These are phyloP conservation scores for Pelargonium cotyledonis DNA, from an alignment of 441 rosid genomes.

Conservation along the genomic window DNA sequence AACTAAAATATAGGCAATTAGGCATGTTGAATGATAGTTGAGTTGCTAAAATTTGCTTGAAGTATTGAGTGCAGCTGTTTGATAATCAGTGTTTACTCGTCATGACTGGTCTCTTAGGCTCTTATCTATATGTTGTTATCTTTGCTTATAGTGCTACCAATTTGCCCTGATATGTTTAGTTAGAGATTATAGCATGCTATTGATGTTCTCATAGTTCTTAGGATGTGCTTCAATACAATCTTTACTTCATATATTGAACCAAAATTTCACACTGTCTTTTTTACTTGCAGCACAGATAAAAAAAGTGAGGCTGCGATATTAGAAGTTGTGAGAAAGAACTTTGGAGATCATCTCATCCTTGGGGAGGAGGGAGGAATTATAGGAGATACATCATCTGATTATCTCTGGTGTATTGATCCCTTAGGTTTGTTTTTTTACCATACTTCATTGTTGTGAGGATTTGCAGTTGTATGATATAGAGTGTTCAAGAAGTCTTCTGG, in stretches of 20 bases:
- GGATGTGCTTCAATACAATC: not conserved
- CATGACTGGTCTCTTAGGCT: no score
- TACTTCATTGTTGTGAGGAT: constrained; percentile 1
- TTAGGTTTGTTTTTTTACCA: constrained; percentile 50
- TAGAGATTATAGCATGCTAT: not conserved
- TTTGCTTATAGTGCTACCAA: constrained; percentile 1
- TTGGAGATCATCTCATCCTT: constrained; percentile 79
- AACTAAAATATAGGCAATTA: not conserved
- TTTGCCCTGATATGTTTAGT: not conserved
- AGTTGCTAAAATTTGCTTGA: no score
- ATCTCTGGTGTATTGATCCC: constrained; percentile 97
- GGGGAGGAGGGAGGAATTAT: constrained; percentile 95
- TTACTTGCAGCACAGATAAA: constrained; percentile 74
- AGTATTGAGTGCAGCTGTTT: no score
- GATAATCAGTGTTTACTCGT: no score
- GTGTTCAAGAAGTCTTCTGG: constrained; percentile 5
- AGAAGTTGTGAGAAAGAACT: constrained; percentile 66
- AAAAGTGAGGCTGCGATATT: constrained; percentile 81
- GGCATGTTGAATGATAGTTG: not conserved
- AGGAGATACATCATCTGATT: constrained; percentile 74
- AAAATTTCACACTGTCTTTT: constrained; percentile 14
- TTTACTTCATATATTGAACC: not conserved
- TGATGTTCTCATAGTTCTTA: not conserved
- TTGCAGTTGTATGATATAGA: not conserved
- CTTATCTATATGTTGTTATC: not conserved